A percentile compares a stretch with the other conserved stretches of the same genome.
phyloP scores from a whole-genome alignment of 78 protist genomes.

The Monosiga brevicollis region DNA sequence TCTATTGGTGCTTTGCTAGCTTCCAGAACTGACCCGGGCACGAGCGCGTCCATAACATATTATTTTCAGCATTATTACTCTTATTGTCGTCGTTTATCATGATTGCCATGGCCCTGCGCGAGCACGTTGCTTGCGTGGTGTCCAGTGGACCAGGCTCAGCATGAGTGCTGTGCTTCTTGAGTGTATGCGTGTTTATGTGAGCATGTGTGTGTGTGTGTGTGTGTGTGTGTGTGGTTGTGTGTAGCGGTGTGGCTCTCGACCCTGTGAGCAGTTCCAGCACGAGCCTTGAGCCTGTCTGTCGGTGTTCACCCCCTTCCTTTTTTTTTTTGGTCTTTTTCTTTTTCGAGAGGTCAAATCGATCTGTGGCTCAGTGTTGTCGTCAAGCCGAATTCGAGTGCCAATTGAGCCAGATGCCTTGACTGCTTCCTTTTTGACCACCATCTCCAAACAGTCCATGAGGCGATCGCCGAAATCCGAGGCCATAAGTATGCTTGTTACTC shows the following conservation, averaged over 20 bases:
- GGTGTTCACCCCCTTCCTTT: constrained; percentile 22
- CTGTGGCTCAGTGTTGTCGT: background rate
- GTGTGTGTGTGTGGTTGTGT: background rate
- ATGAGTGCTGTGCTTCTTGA: background rate
- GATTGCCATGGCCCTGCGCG: background rate
- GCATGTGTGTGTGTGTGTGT: background rate
- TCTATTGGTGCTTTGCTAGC: background rate
- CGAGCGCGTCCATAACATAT: background rate
- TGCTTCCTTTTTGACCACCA: too few species aligned
- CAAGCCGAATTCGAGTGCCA: too few species aligned
- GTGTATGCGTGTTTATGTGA: background rate
- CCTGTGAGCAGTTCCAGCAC: background rate
- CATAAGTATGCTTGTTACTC: too few species aligned
- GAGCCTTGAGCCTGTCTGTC: background rate
- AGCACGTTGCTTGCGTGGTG: too few species aligned
- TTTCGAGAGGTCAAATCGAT: constrained; percentile 11
- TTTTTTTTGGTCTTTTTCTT: constrained; percentile 12
- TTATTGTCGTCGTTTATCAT: background rate
- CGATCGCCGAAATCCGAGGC: too few species aligned
- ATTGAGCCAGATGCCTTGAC: too few species aligned
- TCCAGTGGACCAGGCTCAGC: too few species aligned
- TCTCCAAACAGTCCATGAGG: too few species aligned
- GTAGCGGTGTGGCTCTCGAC: background rate
- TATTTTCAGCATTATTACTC: background rate
- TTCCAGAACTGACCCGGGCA: background rate